These are phyloP conservation scores for Colletotrichum sp. DNA, from an alignment of 2,329 filamentous ascomycete species.

Conservation along the genomic window DNA sequence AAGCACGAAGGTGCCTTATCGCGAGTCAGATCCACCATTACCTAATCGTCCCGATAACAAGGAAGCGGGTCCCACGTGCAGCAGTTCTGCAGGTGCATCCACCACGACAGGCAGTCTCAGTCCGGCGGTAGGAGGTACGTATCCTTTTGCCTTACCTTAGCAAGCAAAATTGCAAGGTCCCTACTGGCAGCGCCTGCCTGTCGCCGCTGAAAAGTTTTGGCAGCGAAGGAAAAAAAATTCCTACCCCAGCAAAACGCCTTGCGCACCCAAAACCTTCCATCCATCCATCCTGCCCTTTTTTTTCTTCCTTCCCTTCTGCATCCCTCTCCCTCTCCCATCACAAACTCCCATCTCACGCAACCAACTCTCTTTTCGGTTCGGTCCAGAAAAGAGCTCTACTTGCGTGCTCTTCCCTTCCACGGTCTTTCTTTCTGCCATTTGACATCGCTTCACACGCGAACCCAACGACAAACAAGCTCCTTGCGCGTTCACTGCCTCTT, in stretches of 20 bases:
- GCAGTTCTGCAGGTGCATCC: neutral
- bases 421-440: conserved; percentile 6
- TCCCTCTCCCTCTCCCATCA: conserved; percentile 18
- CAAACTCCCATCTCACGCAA: conserved; percentile 14
- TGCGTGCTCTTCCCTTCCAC: conserved; percentile 4
- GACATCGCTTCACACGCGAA: conserved; percentile 5
- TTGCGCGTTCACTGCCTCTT: neutral
- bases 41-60: conserved; percentile 5
- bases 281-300: conserved; percentile 7
- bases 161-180: conserved; percentile 4
- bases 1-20: conserved; percentile 13
- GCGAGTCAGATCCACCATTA: conserved; percentile 12
- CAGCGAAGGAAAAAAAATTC: conserved; percentile 18
- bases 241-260: conserved; percentile 9
- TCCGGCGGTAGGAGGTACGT: neutral
- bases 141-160: conserved; percentile 15
- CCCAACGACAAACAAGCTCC: neutral
- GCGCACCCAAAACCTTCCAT: conserved; percentile 12
- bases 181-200: conserved; percentile 4
- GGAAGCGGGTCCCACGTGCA: neutral
- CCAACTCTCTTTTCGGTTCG: conserved; percentile 13
- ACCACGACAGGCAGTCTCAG: neutral
- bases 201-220: conserved; percentile 15
- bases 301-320: conserved; percentile 1
- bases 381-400: conserved; percentile 1